These are phyloP conservation scores for Taiozyma onychis DNA, from an alignment of 1,139 yeast species.

Conservation along the genomic window DNA sequence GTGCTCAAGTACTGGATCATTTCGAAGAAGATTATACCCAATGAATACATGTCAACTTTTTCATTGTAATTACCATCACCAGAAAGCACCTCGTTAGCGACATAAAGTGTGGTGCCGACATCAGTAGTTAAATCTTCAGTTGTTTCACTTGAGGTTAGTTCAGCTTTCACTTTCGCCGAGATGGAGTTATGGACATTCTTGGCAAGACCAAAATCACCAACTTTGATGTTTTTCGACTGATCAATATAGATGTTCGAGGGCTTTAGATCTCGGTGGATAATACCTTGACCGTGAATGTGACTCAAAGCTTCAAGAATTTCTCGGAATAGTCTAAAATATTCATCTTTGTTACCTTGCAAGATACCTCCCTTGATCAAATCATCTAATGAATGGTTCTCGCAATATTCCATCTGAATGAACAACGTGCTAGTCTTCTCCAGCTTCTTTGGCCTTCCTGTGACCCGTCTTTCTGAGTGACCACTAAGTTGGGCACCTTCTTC, in stretches of 20 bases:
- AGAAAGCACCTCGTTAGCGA: constrained; percentile 80
- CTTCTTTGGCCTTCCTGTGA: constrained; percentile 14
- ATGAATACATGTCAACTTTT: constrained; percentile 91
- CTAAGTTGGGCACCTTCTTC: constrained; percentile 14
- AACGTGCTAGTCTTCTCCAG: constrained; percentile 41
- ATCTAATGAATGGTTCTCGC: constrained; percentile 85
- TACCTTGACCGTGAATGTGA: constrained; percentile 90
- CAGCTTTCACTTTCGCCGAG: constrained; percentile 26
- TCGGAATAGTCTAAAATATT: constrained; percentile 84
- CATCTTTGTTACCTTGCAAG: constrained; percentile 63
- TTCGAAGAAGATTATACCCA: constrained; percentile 92
- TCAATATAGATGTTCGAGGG: constrained; percentile 96
- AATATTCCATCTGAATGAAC: constrained; percentile 96
- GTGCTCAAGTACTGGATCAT: constrained; percentile 83
- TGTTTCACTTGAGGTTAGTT: constrained; percentile 21
- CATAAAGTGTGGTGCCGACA: constrained; percentile 89
- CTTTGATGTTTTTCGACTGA: constrained; percentile 78
- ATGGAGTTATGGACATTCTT: constrained; percentile 61
- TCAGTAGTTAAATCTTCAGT: constrained; percentile 85
- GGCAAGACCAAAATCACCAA: constrained; percentile 97
- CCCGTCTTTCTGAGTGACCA: constrained; percentile 12
- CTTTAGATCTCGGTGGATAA: constrained; percentile 91
- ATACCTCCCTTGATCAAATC: constrained; percentile 77
- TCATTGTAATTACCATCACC: constrained; percentile 73
- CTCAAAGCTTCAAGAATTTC: constrained; percentile 88